These are phyloP conservation scores for Orbilia oligospora DNA, from an alignment of 2,329 filamentous ascomycete genomes.

Conservation along the genomic window DNA sequence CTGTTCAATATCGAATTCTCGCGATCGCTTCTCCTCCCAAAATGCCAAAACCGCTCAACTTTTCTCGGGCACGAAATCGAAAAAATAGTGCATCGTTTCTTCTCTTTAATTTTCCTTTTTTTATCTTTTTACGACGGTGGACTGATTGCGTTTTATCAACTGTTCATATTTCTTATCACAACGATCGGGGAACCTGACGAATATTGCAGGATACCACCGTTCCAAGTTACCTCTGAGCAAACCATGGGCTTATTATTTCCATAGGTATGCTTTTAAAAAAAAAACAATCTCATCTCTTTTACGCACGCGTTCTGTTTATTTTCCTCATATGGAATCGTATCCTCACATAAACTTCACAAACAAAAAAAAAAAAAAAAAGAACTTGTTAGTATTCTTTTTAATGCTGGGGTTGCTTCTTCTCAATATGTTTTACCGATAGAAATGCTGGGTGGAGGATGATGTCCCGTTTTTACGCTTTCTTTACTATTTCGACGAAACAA, in stretches of 20 bases:
- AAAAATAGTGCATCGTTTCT: slow-evolving; percentile 36
- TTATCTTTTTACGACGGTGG: slow-evolving; percentile 20
- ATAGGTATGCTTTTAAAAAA: slow-evolving; percentile 26
- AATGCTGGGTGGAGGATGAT: background rate
- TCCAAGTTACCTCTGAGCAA: slow-evolving; percentile 12
- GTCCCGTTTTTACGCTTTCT: background rate
- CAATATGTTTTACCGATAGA: slow-evolving; percentile 19
- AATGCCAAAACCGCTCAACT: slow-evolving; percentile 14
- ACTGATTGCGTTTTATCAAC: slow-evolving; percentile 26
- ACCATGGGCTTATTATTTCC: slow-evolving; percentile 14
- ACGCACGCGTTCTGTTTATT: slow-evolving; percentile 6
- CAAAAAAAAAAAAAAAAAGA: slow-evolving; percentile 21
- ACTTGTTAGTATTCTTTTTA: slow-evolving; percentile 17
- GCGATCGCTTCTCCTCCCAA: slow-evolving; percentile 8
- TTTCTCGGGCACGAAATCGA: slow-evolving; percentile 3
- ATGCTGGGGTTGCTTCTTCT: slow-evolving; percentile 11
- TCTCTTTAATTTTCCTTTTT: background rate
- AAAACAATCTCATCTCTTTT: slow-evolving; percentile 28
- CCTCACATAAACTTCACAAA: slow-evolving; percentile 2
- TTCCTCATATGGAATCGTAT: slow-evolving; percentile 7
- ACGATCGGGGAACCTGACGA: slow-evolving; percentile 36
- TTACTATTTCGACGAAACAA: slow-evolving; percentile 15
- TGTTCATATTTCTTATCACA: slow-evolving; percentile 24
- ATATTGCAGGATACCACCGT: slow-evolving; percentile 37
- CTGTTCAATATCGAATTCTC: slow-evolving; percentile 16